phyloP scores from a whole-genome alignment of 805 yeast genomes.

The Maudiozyma turicensis region DNA sequence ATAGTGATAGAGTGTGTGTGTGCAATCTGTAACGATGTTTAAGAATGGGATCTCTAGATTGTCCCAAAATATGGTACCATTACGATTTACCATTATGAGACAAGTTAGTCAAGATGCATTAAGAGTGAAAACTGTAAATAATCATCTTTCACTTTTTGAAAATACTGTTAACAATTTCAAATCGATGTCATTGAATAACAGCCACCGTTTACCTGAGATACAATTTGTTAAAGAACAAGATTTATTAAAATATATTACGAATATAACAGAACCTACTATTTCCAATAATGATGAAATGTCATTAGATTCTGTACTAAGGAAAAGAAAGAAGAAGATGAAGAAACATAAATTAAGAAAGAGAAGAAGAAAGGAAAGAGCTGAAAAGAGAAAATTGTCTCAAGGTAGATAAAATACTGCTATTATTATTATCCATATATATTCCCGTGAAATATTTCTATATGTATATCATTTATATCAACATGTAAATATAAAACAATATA shows the following conservation, averaged over 20 bases:
- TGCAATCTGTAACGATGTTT: too few relatives aligned
- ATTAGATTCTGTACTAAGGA: slow-evolving; percentile 66
- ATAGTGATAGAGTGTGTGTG: too few relatives aligned
- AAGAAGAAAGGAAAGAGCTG: slow-evolving; percentile 84
- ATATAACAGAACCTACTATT: not conserved
- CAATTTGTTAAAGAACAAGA: not conserved
- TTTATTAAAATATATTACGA: not conserved
- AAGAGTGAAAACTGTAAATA: too few relatives aligned
- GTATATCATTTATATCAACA: not conserved
- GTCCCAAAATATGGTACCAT: too few relatives aligned
- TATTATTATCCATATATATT: not conserved
- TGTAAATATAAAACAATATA: not conserved
- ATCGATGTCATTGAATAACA: not conserved
- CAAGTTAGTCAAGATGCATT: too few relatives aligned
- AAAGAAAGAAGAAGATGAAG: slow-evolving; percentile 92
- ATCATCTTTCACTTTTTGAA: too few relatives aligned
- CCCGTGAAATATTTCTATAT: not conserved
- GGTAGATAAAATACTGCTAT: slow-evolving; percentile 16
- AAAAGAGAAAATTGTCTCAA: slow-evolving; percentile 57
- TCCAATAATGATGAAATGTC: slow-evolving; percentile 20
- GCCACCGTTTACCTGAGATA: not conserved
- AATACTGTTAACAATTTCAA: too few relatives aligned
- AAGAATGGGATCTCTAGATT: too few relatives aligned
- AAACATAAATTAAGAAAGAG: slow-evolving; percentile 95
- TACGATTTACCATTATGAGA: too few relatives aligned